Evolutionary conservation across 2,329 filamentous ascomycete genomes (phyloP).

Genomic region (Arthrobotrys iridis): DNA sequence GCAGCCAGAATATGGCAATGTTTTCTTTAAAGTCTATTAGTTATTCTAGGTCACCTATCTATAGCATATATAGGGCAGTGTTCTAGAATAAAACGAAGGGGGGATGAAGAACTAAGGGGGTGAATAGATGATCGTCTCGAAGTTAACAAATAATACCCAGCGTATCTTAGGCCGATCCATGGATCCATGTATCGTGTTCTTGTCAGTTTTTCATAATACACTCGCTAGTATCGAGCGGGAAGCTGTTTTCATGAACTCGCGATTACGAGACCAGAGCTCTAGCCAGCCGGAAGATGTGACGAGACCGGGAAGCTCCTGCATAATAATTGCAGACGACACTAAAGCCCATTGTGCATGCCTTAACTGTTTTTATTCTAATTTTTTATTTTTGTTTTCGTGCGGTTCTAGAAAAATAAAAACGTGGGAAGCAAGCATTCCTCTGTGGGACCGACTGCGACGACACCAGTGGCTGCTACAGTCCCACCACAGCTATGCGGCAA

Average conservation of each 20-base stretch:
- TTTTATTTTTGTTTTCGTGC: neutral
- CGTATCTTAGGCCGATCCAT: neutral
- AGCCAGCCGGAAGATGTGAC: constrained; percentile 35
- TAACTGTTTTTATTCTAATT: too few species aligned
- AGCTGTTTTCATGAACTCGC: neutral
- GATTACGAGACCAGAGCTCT: constrained; percentile 26
- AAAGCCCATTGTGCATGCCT: too few species aligned
- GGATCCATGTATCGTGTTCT: neutral
- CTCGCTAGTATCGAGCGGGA: neutral
- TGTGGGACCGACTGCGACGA: constrained; percentile 19
- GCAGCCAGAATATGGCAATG: constrained; percentile 22
- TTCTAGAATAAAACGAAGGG: constrained; percentile 20
- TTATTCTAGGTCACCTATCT: constrained; percentile 22
- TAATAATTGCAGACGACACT: constrained; percentile 5
- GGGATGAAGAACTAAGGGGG: constrained; percentile 21
- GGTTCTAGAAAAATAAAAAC: constrained; percentile 34
- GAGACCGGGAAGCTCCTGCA: constrained; percentile 13
- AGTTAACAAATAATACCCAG: neutral
- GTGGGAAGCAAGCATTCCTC: constrained; percentile 37
- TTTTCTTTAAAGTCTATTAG: constrained; percentile 20
- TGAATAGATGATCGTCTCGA: constrained; percentile 37
- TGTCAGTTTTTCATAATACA: neutral
- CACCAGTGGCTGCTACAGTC: too few species aligned
- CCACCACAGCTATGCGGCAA: constrained; percentile 20
- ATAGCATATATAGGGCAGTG: constrained; percentile 19